Conservation (phyloP, 169 alveolate genomes). For the Amoebophrya sp. region DNA sequence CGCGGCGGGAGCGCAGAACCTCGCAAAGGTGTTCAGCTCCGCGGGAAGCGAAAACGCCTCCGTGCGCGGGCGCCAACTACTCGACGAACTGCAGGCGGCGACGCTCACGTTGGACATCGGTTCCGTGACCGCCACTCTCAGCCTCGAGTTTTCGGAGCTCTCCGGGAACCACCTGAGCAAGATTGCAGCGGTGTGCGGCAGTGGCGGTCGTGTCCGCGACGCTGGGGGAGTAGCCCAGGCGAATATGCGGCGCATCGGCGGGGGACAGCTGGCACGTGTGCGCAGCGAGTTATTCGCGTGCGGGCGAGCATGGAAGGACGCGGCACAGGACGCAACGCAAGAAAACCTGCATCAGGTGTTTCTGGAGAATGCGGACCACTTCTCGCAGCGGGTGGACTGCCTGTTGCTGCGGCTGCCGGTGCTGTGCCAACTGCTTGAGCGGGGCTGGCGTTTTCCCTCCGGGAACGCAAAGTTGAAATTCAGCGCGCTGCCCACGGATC, state of each 20-base stretch:
- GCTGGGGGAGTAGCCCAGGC: not conserved
- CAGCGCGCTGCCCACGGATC: not conserved
- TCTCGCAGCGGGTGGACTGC: not conserved
- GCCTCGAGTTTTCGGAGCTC: not conserved
- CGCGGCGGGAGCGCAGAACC: not conserved
- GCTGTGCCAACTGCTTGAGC: not conserved
- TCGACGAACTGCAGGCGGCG: not conserved
- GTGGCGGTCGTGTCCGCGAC: not conserved
- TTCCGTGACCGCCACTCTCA: not conserved
- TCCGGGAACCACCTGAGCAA: not conserved
- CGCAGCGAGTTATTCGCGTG: not conserved
- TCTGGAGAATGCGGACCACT: not conserved
- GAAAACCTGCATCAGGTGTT: not conserved
- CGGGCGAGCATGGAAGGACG: conserved; percentile 4
- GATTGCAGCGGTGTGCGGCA: not conserved
- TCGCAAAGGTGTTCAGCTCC: not conserved
- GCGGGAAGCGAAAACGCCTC: not conserved
- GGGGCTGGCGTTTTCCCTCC: not conserved
- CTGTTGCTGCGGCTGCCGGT: not conserved
- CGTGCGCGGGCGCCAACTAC: not conserved
- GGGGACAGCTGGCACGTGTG: not conserved
- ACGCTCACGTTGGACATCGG: not conserved
- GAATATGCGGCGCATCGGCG: not conserved
- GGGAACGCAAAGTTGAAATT: not conserved
- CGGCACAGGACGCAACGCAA: not conserved